Conservation (phyloP, 257 asterid genomes). For the Thymus quinquecostatus region DNA sequence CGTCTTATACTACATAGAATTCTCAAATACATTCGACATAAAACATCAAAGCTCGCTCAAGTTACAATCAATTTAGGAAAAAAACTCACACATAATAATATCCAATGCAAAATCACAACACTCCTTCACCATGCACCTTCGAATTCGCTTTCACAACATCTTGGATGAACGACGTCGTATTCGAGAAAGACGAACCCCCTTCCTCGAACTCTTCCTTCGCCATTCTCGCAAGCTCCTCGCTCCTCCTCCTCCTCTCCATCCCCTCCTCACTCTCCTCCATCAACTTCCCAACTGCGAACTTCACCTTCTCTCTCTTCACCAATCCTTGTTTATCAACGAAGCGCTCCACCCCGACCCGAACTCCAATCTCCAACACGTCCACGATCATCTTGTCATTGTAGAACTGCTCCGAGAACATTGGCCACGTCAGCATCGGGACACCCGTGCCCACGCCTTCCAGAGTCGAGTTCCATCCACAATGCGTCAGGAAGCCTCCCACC, state of each 20-base stretch:
- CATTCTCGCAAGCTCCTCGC: slow-evolving; percentile 19
- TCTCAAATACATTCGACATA: too few species aligned
- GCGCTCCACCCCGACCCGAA: background rate
- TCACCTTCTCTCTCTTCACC: slow-evolving; percentile 32
- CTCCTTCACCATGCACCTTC: background rate
- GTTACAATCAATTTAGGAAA: too few species aligned
- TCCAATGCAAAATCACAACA: background rate
- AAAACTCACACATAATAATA: background rate
- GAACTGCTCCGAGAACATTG: slow-evolving; percentile 46
- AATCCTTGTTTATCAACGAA: background rate
- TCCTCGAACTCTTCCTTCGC: slow-evolving; percentile 32
- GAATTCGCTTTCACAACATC: slow-evolving; percentile 31
- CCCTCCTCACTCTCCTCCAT: slow-evolving; percentile 36
- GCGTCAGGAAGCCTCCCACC: too few species aligned
- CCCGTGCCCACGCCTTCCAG: slow-evolving; percentile 20
- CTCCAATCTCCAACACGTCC: slow-evolving; percentile 36
- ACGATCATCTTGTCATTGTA: slow-evolving; percentile 39
- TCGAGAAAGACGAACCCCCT: slow-evolving; percentile 41
- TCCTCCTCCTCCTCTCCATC: slow-evolving; percentile 32
- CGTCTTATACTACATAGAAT: too few species aligned
- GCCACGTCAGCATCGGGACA: slow-evolving; percentile 48
- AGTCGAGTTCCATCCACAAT: too few species aligned
- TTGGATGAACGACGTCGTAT: slow-evolving; percentile 30
- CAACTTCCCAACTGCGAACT: slow-evolving; percentile 16
- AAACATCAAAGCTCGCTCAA: background rate